These are phyloP conservation scores for Colletotrichum lentis DNA, from an alignment of 2,329 filamentous ascomycete species.

Conservation along the genomic window DNA sequence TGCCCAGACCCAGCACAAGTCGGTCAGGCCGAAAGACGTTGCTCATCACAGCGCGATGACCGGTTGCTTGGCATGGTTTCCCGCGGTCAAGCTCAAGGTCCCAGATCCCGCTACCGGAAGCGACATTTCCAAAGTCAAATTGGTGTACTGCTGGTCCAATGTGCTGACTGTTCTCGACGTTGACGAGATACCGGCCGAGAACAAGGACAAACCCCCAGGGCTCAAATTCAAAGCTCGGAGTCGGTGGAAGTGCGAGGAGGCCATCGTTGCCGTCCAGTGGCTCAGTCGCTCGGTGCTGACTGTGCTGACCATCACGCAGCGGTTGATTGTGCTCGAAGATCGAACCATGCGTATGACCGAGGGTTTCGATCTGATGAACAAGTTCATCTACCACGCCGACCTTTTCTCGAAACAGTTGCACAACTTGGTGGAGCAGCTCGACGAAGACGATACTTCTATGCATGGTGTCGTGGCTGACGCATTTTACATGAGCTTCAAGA, in stretches of 20 bases:
- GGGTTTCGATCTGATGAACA: constrained; percentile 88
- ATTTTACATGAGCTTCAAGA: constrained; percentile 96
- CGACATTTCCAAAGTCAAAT: constrained; percentile 79
- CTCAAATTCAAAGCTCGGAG: constrained; percentile 84
- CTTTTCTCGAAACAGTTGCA: constrained; percentile 89
- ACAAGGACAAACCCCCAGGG: constrained; percentile 79
- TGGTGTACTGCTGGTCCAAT: constrained; percentile 99
- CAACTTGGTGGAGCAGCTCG: constrained; percentile 83
- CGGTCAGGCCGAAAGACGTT: constrained; percentile 88
- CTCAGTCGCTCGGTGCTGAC: constrained; percentile 90
- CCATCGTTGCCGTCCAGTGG: constrained; percentile 97
- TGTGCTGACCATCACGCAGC: constrained; percentile 92
- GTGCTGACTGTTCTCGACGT: constrained; percentile 93
- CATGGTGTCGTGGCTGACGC: constrained; percentile 97
- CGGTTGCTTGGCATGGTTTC: constrained; percentile 96
- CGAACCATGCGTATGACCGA: constrained; percentile 89
- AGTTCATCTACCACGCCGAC: constrained; percentile 91
- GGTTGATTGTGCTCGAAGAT: constrained; percentile 92
- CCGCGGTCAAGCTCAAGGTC: constrained; percentile 88
- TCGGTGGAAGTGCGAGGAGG: constrained; percentile 92
- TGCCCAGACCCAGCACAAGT: constrained; percentile 96
- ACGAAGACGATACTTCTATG: constrained; percentile 87
- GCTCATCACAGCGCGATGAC: constrained; percentile 90
- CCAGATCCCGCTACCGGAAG: constrained; percentile 72
- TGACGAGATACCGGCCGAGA: constrained; percentile 72